Percentiles rank a stretch among this genome's conserved stretches.
Conservation (phyloP, 148 eudicot species). For the Heliamphora exappendiculata region DNA sequence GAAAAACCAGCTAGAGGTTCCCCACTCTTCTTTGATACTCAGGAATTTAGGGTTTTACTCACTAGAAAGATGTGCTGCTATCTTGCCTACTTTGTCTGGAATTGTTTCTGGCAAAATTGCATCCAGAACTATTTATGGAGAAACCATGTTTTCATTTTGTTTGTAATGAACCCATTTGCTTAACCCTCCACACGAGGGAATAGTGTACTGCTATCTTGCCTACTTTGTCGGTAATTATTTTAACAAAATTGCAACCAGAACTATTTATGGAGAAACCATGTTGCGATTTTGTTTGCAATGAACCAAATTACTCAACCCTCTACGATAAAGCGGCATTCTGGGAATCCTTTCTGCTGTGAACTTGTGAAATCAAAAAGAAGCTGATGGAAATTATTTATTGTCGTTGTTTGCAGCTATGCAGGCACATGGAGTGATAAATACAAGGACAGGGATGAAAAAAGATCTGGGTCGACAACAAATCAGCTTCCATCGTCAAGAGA, state of each 20-base stretch:
- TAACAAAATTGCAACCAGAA: not conserved
- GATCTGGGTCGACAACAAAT: slow-evolving; percentile 43
- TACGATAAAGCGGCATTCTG: not conserved
- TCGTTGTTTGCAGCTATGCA: slow-evolving; percentile 53
- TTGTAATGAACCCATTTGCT: not conserved
- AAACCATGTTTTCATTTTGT: not conserved
- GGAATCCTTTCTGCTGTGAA: not conserved
- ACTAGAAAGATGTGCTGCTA: not conserved
- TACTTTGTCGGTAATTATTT: not conserved
- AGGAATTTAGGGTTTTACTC: not conserved
- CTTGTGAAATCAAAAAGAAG: not conserved
- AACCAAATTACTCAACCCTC: not conserved
- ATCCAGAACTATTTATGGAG: not conserved
- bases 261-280: not conserved
- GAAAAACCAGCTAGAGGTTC: too few species aligned
- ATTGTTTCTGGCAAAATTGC: not conserved
- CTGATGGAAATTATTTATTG: not conserved
- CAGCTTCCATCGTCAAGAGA: slow-evolving; percentile 59
- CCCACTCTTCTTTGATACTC: too few species aligned
- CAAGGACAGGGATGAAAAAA: slow-evolving; percentile 53
- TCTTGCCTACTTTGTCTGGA: not conserved
- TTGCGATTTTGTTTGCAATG: not conserved
- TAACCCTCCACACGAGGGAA: not conserved
- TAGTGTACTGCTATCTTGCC: not conserved
- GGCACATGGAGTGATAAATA: slow-evolving; percentile 83